Base-by-base conservation (phyloP, 345 rosid species). In the Moricandia arvensis region DNA sequence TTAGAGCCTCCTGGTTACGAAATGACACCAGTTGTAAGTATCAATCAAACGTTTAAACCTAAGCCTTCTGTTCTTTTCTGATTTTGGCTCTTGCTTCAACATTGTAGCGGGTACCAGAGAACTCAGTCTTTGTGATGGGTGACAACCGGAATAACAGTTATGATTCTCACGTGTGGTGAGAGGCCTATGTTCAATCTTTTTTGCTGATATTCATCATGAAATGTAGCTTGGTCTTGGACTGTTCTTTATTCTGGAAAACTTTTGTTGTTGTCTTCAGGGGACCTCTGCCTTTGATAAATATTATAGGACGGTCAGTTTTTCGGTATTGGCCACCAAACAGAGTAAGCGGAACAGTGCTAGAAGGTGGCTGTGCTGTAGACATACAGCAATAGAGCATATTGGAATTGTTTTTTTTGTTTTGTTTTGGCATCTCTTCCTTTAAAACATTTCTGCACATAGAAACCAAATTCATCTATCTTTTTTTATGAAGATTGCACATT, bases 101-200 rank as follows among this genome's bases (percentile, higher is more conserved):
- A 21, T 68, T 43, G 75, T 76, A 93, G 98, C 84, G 78, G 6
- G 89, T 93, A 72, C 96, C 94, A 0, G 93, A 88, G 75, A 86
- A 88, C 71, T 88, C 86, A 4, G 98, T 90, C 43, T 93, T 93
- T 63, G 99, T 95, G 79, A 93, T 95, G 98, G 99, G 99, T 34
- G 99, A 95, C 61, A 93, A 95, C 78, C 90, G 99, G 24, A 95
- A 95, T 81, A 93, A 93, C 74, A 90, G 96, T 75, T 95, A 95
- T 16, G 99, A 95, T 77, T 95, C 99, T 1, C 99, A 95, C 1
- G 90, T 90, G 12, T 95, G 99, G 99, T 95, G 82, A 88, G 88
- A 80, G 43, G 69, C 64, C 34, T 29, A 12, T 67, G 2, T 37
- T 70, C 2, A 9, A 9, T 51, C 21, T 34, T 8, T 68, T 51